These are phyloP conservation scores for Zygosaccharomyces pseudobailii DNA, from an alignment of 1,139 yeast species.

Conservation along the genomic window DNA sequence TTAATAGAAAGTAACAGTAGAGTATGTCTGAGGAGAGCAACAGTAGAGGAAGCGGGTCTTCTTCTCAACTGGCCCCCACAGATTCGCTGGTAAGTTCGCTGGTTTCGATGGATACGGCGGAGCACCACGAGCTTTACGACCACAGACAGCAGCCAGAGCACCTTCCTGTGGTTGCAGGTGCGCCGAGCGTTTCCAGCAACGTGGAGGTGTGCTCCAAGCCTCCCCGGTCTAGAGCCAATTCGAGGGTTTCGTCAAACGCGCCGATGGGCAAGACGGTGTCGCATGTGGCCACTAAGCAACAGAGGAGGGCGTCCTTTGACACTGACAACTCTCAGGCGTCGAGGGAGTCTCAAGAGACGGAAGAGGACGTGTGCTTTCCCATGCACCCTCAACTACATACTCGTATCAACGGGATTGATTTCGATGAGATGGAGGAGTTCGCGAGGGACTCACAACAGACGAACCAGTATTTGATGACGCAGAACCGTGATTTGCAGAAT, in stretches of 20 bases:
- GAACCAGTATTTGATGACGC: slow-evolving; percentile 8
- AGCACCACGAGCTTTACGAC: slow-evolving; percentile 48
- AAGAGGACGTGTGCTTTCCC: slow-evolving; percentile 97
- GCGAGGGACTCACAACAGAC: slow-evolving; percentile 45
- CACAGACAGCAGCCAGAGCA: slow-evolving; percentile 51
- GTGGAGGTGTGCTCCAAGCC: background rate
- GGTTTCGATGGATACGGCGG: slow-evolving; percentile 37
- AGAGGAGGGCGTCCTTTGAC: slow-evolving; percentile 40
- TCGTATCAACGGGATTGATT: slow-evolving; percentile 69
- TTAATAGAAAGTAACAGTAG: background rate
- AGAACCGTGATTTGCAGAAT: slow-evolving; percentile 19
- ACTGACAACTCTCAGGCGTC: slow-evolving; percentile 72
- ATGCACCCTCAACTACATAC: slow-evolving; percentile 63
- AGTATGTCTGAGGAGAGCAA: slow-evolving; percentile 1
- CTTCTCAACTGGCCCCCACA: slow-evolving; percentile 19
- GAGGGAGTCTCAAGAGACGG: slow-evolving; percentile 77
- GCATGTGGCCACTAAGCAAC: slow-evolving; percentile 1
- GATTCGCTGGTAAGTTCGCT: slow-evolving; percentile 26
- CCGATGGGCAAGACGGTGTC: background rate
- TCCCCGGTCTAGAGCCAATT: slow-evolving; percentile 1
- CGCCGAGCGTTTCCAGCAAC: slow-evolving; percentile 1
- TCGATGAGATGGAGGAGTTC: slow-evolving; percentile 73
- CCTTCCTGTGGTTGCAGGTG: slow-evolving; percentile 4
- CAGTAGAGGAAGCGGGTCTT: slow-evolving; percentile 4
- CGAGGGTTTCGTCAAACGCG: background rate